A percentile compares a stretch with the other conserved stretches of the same genome.
These are phyloP conservation scores for Metarhizium anisopliae DNA, from an alignment of 2,329 filamentous ascomycete species.

Conservation along the genomic window DNA sequence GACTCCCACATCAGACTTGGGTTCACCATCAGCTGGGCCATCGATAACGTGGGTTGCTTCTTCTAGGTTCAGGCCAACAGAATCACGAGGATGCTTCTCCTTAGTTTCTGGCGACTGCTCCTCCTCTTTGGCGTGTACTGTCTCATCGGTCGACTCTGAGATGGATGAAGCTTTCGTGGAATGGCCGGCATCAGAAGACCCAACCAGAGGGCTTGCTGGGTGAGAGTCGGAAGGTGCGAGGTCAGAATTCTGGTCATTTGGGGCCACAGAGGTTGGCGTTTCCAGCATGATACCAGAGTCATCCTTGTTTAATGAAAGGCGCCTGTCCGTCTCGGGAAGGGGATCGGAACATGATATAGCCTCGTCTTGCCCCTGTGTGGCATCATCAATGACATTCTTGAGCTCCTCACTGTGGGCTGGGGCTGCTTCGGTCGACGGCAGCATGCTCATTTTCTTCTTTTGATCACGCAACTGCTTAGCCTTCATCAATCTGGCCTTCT, in stretches of 20 bases:
- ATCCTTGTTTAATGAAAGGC: conserved; percentile 33
- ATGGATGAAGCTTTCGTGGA: conserved; percentile 57
- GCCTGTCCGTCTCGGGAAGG: conserved; percentile 21
- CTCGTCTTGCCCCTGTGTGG: conserved; percentile 10
- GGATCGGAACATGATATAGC: conserved; percentile 14
- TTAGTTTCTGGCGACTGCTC: conserved; percentile 9
- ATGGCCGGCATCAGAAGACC: conserved; percentile 44
- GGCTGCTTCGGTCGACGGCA: not conserved
- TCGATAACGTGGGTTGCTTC: not conserved
- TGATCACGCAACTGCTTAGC: conserved; percentile 84
- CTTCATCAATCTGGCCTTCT: conserved; percentile 90
- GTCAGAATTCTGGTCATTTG: conserved; percentile 37
- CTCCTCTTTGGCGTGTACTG: conserved; percentile 31
- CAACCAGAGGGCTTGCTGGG: conserved; percentile 44
- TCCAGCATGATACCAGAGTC: conserved; percentile 50
- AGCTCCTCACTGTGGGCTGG: conserved; percentile 6
- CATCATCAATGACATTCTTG: conserved; percentile 9
- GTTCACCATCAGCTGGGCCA: not conserved
- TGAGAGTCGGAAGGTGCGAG: conserved; percentile 46
- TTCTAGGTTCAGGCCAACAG: not conserved
- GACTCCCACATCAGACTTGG: not conserved
- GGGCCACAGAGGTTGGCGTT: conserved; percentile 27
- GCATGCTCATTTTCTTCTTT: conserved; percentile 41
- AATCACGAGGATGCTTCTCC: not conserved
- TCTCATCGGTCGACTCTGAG: conserved; percentile 55